A percentile compares a stretch with the other conserved stretches of the same genome.
Conservation (phyloP, 768 basidiomycete genomes). For the Floccularia luteovirens region DNA sequence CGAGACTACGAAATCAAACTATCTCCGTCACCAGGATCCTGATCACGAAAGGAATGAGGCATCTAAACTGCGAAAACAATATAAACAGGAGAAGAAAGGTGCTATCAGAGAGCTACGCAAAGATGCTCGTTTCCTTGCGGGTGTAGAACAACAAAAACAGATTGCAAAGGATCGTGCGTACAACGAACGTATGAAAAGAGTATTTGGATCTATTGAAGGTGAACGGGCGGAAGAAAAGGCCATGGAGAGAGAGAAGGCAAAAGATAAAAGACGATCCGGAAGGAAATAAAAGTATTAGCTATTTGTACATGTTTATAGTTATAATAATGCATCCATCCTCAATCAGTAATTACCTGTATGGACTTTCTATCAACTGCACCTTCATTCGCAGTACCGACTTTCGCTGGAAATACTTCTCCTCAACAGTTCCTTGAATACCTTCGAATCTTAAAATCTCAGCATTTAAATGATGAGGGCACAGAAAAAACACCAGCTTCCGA, state of each 20-base stretch:
- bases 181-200: conserved; percentile 76
- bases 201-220: conserved; percentile 66
- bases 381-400: conserved; percentile 21
- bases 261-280: conserved; percentile 71
- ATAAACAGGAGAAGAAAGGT: conserved; percentile 95
- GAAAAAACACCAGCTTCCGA: conserved; percentile 22
- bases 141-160: conserved; percentile 79
- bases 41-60: conserved; percentile 87
- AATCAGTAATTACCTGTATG: too few species aligned
- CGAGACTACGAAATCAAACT: conserved; percentile 66
- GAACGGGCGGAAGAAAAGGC: conserved; percentile 95
- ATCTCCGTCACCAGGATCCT: conserved; percentile 78
- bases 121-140: conserved; percentile 89
- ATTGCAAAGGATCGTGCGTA: conserved; percentile 79
- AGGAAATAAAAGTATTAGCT: conserved; percentile 57
- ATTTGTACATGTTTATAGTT: too few species aligned
- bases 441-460: conserved; percentile 25
- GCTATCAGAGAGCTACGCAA: conserved; percentile 95
- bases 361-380: too few species aligned
- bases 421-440: conserved; percentile 36
- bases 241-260: conserved; percentile 76
- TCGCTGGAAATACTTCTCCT: conserved; percentile 19
- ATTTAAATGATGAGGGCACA: conserved; percentile 23
- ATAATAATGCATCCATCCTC: too few species aligned
- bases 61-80: conserved; percentile 76